These are phyloP conservation scores for Dendrostoma leiphaemia DNA, from an alignment of 2,329 filamentous ascomycete species.

Conservation along the genomic window DNA sequence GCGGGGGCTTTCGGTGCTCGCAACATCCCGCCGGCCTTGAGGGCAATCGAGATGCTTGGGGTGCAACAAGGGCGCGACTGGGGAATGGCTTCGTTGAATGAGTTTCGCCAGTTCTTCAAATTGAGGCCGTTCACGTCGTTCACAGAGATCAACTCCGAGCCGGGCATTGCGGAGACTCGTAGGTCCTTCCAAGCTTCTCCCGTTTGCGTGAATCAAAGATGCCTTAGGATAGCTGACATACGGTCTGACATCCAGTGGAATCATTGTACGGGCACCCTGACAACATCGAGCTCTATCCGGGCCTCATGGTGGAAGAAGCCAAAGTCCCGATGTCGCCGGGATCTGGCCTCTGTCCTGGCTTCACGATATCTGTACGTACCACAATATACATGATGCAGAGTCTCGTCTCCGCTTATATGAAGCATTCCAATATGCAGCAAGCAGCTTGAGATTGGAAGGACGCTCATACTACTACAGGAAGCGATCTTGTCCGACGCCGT, in stretches of 20 bases:
- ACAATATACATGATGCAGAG: neutral
- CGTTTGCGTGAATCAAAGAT: neutral
- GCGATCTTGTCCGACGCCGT: constrained; percentile 63
- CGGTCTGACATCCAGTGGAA: constrained; percentile 34
- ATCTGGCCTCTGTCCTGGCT: constrained; percentile 7
- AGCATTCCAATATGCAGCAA: constrained; percentile 2
- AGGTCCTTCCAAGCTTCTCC: neutral
- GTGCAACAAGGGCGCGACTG: constrained; percentile 63
- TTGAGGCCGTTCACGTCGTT: constrained; percentile 56
- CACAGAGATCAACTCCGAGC: constrained; percentile 56
- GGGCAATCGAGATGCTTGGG: constrained; percentile 60
- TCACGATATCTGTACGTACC: constrained; percentile 1
- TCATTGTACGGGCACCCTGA: constrained; percentile 63
- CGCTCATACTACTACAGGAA: neutral
- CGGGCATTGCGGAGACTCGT: constrained; percentile 49
- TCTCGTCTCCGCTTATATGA: constrained; percentile 27
- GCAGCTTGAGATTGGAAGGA: neutral
- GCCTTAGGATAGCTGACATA: neutral
- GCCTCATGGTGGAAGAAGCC: constrained; percentile 46
- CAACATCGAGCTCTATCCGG: constrained; percentile 68
- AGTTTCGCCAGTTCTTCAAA: constrained; percentile 63
- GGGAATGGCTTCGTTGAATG: constrained; percentile 61
- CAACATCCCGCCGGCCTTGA: constrained; percentile 57
- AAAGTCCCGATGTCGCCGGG: constrained; percentile 1
- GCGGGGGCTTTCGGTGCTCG: constrained; percentile 58